Evolutionary conservation across 2,329 filamentous ascomycete species (phyloP), one percentile per base, ranked within the genome.

Genomic region (Colletotrichum echinochloae): DNA sequence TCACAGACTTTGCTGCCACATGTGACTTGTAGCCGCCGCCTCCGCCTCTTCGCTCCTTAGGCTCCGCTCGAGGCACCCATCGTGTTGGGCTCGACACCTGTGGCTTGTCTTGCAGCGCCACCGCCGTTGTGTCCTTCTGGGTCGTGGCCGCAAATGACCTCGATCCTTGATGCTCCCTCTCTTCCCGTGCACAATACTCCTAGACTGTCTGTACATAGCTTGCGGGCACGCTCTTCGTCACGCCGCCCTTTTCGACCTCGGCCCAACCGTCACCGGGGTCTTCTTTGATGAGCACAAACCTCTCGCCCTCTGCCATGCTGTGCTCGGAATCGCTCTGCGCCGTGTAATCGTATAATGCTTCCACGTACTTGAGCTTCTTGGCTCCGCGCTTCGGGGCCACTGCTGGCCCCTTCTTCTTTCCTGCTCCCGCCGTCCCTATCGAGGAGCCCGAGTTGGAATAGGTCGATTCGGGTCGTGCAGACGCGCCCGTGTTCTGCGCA

Each of bases 241-340:
- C 85, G 1, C 95, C 95, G 23, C 94, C 94, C 81, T 94, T 94
- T 83, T 98, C 96, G 23, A 99, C 96, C 83, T 98, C 96, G 35
- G 91, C 94, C 96, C 96, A 99, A 0, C 96, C 96, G 83, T 98
- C 96, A 1, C 96, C 96, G 0, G 91, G 88, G 78, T 98, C 95
- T 66, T 93, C 91, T 76, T 91, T 94, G 72, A 98, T 90, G 39
- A 99, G 85, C 48, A 99, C 94, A 77, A 99, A 97, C 61, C 91
- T 88, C 81, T 99, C 96, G 0, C 96, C 96, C 81, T 97, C 95
- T 0, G 80, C 79, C 94, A 99, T 99, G 77, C 87, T 94, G 80
- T 95, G 94, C 82, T 99, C 96, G 9, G 90, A 88, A 7, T 97
- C 94, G 74, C 90, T 94, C 76, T 94, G 91, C 23, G 95, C 94